Evolutionary conservation across 2,329 filamentous ascomycete species (phyloP).

Genomic region (Ceratocystiopsis brevicomis): DNA sequence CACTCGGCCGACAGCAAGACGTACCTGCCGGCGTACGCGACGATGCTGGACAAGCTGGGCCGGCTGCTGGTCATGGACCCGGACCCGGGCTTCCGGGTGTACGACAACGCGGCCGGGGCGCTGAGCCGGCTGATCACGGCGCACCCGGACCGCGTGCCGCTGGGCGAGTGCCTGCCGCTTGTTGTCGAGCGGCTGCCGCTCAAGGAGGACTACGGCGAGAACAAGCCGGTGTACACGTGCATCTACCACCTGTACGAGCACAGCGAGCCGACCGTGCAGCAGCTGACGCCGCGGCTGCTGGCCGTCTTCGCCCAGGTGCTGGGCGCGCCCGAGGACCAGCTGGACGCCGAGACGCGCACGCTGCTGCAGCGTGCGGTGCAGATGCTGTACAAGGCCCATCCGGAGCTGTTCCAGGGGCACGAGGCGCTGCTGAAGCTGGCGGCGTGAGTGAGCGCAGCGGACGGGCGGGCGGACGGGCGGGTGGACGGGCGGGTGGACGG

Average conservation of each 20-base stretch:
- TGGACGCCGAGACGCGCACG: constrained; percentile 50
- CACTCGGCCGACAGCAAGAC: constrained; percentile 59
- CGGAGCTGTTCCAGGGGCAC: constrained; percentile 14
- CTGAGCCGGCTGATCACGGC: constrained; percentile 81
- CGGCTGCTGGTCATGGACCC: constrained; percentile 52
- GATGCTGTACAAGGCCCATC: constrained; percentile 15
- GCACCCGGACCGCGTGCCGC: constrained; percentile 65
- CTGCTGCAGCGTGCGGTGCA: constrained; percentile 46
- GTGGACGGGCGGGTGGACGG: too few relatives aligned
- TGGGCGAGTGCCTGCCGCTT: constrained; percentile 63
- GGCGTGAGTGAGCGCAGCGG: too few relatives aligned
- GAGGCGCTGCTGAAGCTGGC: constrained; percentile 13
- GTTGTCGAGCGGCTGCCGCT: constrained; percentile 66
- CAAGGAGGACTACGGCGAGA: constrained; percentile 90
- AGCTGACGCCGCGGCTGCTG: constrained; percentile 50
- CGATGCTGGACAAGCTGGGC: constrained; percentile 72
- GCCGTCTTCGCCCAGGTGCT: constrained; percentile 57
- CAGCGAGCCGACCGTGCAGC: constrained; percentile 48
- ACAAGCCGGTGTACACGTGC: constrained; percentile 81
- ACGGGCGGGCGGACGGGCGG: too few relatives aligned
- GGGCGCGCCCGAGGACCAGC: constrained; percentile 51
- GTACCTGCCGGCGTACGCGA: constrained; percentile 54
- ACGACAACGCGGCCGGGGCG: constrained; percentile 87
- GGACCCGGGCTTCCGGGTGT: constrained; percentile 47
- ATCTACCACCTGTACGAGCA: constrained; percentile 67